Base-by-base conservation (phyloP, 352 stramenopile genomes). In the Peronospora farinosa region DNA sequence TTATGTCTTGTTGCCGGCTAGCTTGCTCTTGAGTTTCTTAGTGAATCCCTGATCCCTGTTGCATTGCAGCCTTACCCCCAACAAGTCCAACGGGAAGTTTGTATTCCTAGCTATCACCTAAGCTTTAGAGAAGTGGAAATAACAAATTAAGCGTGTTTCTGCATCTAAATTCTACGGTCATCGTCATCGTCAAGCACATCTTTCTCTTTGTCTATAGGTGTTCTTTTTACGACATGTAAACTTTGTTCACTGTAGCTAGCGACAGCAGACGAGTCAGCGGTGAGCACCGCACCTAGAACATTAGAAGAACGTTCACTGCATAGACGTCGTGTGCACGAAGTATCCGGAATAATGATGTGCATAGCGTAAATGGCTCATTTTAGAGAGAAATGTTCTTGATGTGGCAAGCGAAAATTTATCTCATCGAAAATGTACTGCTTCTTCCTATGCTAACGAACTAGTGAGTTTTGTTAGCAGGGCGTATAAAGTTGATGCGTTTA, bases 311-410 rank as follows among this genome's bases (percentile, higher is more conserved):
- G 63, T 84, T 32, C 78, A 92, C 25, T 70, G 45, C 1, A 80
- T 92, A 2, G 82, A 84, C 9, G 82, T 76, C 9, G 82, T 76
- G 57, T 74, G 92, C 6, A 95, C 68, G 46, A 95, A 91, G 6
- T 92, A 37, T 0, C 82, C 84, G 0, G 78, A 86, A 55, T 79
- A 90, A 28, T 92, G 9, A 92, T 69, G 33, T 89, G 60, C 55
- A 72, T 73, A 6, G 79, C 75, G 21, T 90, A 88, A 45, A 6
- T 91, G 63, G 77, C 54, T 92, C 75, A 11, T 76, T 76, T 44
- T 88, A 76, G 2, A 95, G 67, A 43, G 88, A n/a, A 92, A 91
- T 7, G 81, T 78, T 23, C 79, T 74, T 8, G 78, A 90, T 0
- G 79, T 92, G 3, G 84, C 78, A 2, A 90, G 63, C 10, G 76